A percentile compares a stretch with the other conserved stretches of the same genome.
These are phyloP conservation scores for Alternaria triticimaculans DNA, from an alignment of 2,329 filamentous ascomycete species.

Conservation along the genomic window DNA sequence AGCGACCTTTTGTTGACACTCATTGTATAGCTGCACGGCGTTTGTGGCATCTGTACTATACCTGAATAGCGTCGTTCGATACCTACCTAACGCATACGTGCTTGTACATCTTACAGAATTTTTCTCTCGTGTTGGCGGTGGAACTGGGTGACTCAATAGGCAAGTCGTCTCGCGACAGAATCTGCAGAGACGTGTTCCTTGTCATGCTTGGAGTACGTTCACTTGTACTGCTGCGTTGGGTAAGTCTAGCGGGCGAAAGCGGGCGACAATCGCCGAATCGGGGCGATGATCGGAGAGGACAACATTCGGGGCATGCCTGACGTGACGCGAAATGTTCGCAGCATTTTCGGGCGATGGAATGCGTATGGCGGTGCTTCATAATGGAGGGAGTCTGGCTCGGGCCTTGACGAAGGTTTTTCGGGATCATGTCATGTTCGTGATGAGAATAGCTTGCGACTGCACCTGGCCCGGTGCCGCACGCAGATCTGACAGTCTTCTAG, in stretches of 20 bases:
- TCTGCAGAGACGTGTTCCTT: not conserved
- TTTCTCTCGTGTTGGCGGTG: not conserved
- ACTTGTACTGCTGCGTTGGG: slow-evolving; percentile 9
- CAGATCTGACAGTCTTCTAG: not conserved
- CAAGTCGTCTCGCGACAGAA: not conserved
- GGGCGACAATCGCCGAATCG: slow-evolving; percentile 4
- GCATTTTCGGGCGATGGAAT: not conserved
- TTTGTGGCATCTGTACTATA: slow-evolving; percentile 15
- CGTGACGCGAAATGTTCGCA: not conserved
- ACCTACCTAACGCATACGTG: slow-evolving; percentile 15
- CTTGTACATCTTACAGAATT: not conserved
- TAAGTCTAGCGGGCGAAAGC: slow-evolving; percentile 20
- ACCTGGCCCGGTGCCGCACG: not conserved
- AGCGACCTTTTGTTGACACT: slow-evolving; percentile 12
- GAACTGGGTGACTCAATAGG: not conserved
- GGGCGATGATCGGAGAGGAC: slow-evolving; percentile 3
- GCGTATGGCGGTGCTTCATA: not conserved
- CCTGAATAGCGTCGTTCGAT: slow-evolving; percentile 16
- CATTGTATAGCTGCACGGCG: slow-evolving; percentile 8
- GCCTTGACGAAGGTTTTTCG: not conserved
- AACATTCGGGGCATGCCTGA: slow-evolving; percentile 2
- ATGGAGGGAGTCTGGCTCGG: not conserved
- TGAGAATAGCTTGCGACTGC: not conserved
- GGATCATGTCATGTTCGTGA: not conserved
- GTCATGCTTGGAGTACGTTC: not conserved